Evolutionary conservation across 371 early-diverging fungal species (phyloP), one percentile per base, ranked within the genome.

Genomic region (Mucor plumbeus): DNA sequence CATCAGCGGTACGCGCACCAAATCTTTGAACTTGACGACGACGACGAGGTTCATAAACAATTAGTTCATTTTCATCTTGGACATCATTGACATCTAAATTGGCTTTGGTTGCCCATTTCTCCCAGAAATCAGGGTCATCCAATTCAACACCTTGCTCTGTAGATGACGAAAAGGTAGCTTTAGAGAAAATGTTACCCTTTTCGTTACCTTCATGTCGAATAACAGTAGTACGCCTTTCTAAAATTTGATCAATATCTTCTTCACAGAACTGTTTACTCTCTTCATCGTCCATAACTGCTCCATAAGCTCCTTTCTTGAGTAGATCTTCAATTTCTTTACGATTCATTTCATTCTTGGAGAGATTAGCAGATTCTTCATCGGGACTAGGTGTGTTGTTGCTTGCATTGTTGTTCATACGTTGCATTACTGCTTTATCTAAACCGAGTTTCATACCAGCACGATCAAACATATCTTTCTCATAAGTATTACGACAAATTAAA

Each of bases 391-490:
- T 43, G 33, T 59, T 34, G 40, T 36, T 59, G n/a, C 14, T 59
- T 39, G n/a, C 31, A 44, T 54, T 61, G 7, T 44, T 43, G 36
- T 61, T 69, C 69, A 69, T 69, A 33, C 69, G 69, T 33, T 69
- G 66, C 79, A 98, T 83, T 11, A 98, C 90, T 2, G 97, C 96
- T 62, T 89, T 86, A 72, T 98, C 97, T 9, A 98, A 78, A 38
- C 96, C 97, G 3, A 97, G 83, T 69, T 97, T 98, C 87, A 95
- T 84, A 48, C 96, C 94, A 4, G 97, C 98, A 40, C 92, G 87
- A 73, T 98, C 96, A 90, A 98, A 96, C 96, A 98, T 96, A 64
- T 95, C 95, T 58, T 93, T 88, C 80, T 98, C 98, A 69, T 96
- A 96, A 0, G 97, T 96, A 77, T 95, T 95, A 53, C 92, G 81